phyloP scores from a whole-genome alignment of 257 asterid species.

The Gentiana straminea region DNA sequence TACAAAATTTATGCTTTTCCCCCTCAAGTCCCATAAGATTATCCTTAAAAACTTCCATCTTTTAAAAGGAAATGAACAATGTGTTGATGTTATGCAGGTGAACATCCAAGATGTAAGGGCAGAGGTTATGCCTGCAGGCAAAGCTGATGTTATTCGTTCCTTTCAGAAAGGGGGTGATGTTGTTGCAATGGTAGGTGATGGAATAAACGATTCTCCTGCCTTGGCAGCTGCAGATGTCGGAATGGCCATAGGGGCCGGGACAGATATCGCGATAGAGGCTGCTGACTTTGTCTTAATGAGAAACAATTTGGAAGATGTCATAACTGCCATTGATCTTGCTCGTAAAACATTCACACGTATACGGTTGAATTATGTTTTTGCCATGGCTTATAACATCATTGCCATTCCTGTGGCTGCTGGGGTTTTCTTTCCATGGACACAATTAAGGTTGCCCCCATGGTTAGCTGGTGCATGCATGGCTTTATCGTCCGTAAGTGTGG shows the following conservation, averaged over 20 bases:
- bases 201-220: slow-evolving; percentile 96
- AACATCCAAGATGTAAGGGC: slow-evolving; percentile 89
- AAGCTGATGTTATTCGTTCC: slow-evolving; percentile 77
- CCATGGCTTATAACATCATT: slow-evolving; percentile 77
- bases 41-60: too few relatives aligned
- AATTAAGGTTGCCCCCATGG: slow-evolving; percentile 85
- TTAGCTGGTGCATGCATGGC: slow-evolving; percentile 99
- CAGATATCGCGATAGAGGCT: slow-evolving; percentile 96
- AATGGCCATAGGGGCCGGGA: slow-evolving; percentile 99
- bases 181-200: slow-evolving; percentile 99
- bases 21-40: neutral
- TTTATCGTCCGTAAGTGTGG: slow-evolving; percentile 86
- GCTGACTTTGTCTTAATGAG: slow-evolving; percentile 93
- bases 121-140: slow-evolving; percentile 98
- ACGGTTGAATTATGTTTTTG: slow-evolving; percentile 67
- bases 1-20: slow-evolving; percentile 9
- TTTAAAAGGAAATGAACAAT: neutral
- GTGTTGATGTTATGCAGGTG: slow-evolving; percentile 33
- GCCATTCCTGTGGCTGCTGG: slow-evolving; percentile 96
- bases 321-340: slow-evolving; percentile 90
- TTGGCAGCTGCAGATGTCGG: slow-evolving; percentile 98
- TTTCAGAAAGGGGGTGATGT: slow-evolving; percentile 71
- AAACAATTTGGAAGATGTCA: slow-evolving; percentile 88
- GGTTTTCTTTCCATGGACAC: slow-evolving; percentile 56
- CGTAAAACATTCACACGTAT: slow-evolving; percentile 79